Percentiles rank a stretch among this genome's conserved stretches.
Evolutionary conservation across 2,329 filamentous ascomycete genomes (phyloP).

Genomic region (Stachybotrys chlorohalonatus): DNA sequence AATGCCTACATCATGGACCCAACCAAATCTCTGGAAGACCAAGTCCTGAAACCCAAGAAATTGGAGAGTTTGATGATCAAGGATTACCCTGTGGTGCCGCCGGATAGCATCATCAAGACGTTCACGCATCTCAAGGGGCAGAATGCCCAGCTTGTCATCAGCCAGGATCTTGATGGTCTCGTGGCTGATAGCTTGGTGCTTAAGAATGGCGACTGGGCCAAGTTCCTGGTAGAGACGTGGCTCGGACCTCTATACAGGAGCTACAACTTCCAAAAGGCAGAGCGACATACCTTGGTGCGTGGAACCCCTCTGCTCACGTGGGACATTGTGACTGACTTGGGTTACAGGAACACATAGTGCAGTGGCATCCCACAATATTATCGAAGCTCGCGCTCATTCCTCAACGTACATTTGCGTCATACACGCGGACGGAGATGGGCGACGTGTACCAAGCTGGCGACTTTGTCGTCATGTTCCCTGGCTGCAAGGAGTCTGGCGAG

Average conservation of each 20-base stretch:
- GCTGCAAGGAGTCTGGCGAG: slow-evolving; percentile 51
- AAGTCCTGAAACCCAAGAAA: slow-evolving; percentile 57
- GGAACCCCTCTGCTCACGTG: not conserved
- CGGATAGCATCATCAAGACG: slow-evolving; percentile 94
- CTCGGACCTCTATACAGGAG: slow-evolving; percentile 87
- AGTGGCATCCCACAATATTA: slow-evolving; percentile 95
- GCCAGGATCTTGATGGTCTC: slow-evolving; percentile 76
- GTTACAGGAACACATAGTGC: slow-evolving; percentile 69
- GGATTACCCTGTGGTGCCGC: slow-evolving; percentile 80
- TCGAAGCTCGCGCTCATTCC: slow-evolving; percentile 85
- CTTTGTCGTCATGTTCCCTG: slow-evolving; percentile 69
- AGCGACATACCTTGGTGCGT: slow-evolving; percentile 78
- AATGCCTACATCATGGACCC: slow-evolving; percentile 87
- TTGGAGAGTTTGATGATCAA: slow-evolving; percentile 76
- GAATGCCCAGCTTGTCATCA: slow-evolving; percentile 72
- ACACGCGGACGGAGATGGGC: slow-evolving; percentile 48
- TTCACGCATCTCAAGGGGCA: slow-evolving; percentile 71
- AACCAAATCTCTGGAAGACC: slow-evolving; percentile 55
- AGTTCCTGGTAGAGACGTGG: slow-evolving; percentile 91
- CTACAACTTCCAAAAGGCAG: slow-evolving; percentile 95
- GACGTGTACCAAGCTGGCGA: slow-evolving; percentile 74
- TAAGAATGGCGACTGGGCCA: slow-evolving; percentile 79
- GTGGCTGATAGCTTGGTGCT: slow-evolving; percentile 71
- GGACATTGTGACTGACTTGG: slow-evolving; percentile 15
- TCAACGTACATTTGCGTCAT: slow-evolving; percentile 75